Base-by-base conservation (phyloP, 805 yeast species). In the Metschnikowia rubicola region DNA sequence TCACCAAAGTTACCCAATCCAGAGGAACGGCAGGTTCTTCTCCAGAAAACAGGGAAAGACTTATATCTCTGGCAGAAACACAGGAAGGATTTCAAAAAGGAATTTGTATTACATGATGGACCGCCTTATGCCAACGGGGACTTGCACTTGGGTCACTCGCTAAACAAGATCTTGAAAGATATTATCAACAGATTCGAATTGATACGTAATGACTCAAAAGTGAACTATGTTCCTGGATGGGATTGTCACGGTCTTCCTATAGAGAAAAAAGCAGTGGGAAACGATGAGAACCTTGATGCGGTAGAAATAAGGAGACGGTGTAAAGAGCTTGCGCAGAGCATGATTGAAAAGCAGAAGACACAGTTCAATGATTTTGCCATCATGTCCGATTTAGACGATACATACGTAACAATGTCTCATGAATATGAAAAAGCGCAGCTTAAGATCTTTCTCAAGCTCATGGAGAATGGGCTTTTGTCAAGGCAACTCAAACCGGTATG, bases 71-170 rank as follows among this genome's bases (percentile, higher is more conserved):
- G 88, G 81, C 97, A 70, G 42, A 55, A 59, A 26, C 42, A 52
- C 35, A 41, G 57, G n/a, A 29, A 48, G 10, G 28, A 39, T 11
- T 41, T 32, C 39, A 39, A 46, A 6, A 35, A 78, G 15, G 53
- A 75, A 32, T 92, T 86, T 57, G 76, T 85, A 1, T 68, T 94
- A 1, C 97, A 91, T 57, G 99, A 94, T 67, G 99, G 99, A 0
- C 99, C 99, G 0, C 99, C 99, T 0, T 94, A 92, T 66, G 98
- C 99, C 10, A 94, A 94, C 62, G 99, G 98, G 3, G 89, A 85
- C 52, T 70, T 94, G 19, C 99, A 94, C 64, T 65, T 91, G 41
- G 89, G 98, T 46, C 99, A 94, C 67, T 88, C 98, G 0, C 67
- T 94, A 57, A 94, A 94, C 69, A 92, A 94, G 62, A 78, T 90